Conservation (phyloP, 2,329 filamentous ascomycete genomes). For the Cercospora brassicicola region DNA sequence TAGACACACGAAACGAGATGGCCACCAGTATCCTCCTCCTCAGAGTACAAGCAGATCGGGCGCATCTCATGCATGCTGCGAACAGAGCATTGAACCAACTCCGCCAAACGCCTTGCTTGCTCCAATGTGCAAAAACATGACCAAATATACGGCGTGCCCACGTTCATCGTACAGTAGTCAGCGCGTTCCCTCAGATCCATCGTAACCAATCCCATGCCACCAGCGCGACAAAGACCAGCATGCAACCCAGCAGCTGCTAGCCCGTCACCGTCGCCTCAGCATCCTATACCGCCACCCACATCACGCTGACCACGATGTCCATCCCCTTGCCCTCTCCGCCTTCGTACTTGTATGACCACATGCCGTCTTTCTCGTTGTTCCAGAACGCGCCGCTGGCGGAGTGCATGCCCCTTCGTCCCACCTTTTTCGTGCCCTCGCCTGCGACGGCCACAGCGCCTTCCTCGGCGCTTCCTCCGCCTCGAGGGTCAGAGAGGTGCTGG, state of each 20-base stretch:
- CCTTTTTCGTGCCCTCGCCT: conserved; percentile 64
- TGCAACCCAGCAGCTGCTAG: conserved; percentile 5
- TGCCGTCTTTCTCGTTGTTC: conserved; percentile 87
- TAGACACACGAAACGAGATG: not conserved
- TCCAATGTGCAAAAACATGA: conserved; percentile 8
- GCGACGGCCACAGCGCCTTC: conserved; percentile 33
- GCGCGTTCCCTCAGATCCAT: conserved; percentile 1
- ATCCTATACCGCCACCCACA: conserved; percentile 67
- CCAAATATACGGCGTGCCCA: conserved; percentile 2
- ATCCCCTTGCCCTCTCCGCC: conserved; percentile 54
- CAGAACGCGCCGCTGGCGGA: conserved; percentile 81
- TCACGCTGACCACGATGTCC: conserved; percentile 56
- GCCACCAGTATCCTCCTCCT: not conserved
- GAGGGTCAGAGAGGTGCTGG: conserved; percentile 77
- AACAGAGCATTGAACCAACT: not conserved
- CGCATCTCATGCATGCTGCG: conserved; percentile 1
- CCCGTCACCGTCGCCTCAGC: conserved; percentile 9
- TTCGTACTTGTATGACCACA: conserved; percentile 87
- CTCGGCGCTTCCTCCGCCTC: conserved; percentile 54
- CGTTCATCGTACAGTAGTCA: conserved; percentile 7
- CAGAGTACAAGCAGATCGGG: not conserved
- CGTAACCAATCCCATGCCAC: not conserved
- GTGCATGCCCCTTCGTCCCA: conserved; percentile 87
- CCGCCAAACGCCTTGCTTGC: conserved; percentile 15
- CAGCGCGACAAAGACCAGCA: not conserved